These are phyloP conservation scores for Ustilago tritici DNA, from an alignment of 1,284 basidiomycete genomes.

Conservation along the genomic window DNA sequence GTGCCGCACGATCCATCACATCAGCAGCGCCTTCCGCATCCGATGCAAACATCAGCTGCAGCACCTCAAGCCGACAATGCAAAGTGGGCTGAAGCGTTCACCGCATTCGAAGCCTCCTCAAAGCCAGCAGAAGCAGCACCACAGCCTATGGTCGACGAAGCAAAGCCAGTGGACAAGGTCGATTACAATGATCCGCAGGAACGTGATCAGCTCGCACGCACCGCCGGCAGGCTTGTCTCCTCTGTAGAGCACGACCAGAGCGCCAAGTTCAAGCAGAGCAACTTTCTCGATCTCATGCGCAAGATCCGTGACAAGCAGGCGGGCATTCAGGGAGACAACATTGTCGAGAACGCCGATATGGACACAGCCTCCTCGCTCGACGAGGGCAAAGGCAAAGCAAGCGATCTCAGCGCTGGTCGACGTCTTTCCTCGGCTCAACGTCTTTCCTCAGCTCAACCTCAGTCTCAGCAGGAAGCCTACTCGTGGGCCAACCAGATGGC, in stretches of 20 bases:
- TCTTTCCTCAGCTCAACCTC: conserved; percentile 13
- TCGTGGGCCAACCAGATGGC: conserved; percentile 50
- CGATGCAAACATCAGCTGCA: conserved; percentile 14
- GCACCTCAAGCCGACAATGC: conserved; percentile 44
- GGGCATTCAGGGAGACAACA: conserved; percentile 83
- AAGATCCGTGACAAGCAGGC: conserved; percentile 84
- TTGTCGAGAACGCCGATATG: conserved; percentile 73
- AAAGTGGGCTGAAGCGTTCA: conserved; percentile 65
- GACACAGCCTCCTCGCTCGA: conserved; percentile 15
- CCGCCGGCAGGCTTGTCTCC: conserved; percentile 69
- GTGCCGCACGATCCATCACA: conserved; percentile 25
- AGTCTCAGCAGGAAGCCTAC: conserved; percentile 51
- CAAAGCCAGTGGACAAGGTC: conserved; percentile 14
- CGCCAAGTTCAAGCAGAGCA: conserved; percentile 87
- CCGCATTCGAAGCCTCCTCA: conserved; percentile 49
- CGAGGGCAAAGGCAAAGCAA: conserved; percentile 57
- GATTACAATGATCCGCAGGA: conserved; percentile 45
- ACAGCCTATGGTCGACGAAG: conserved; percentile 11
- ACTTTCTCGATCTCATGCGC: conserved; percentile 87
- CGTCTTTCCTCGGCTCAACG: conserved; percentile 4
- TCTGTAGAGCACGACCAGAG: conserved; percentile 74
- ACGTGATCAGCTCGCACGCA: conserved; percentile 69
- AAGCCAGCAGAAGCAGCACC: conserved; percentile 4
- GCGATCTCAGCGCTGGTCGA: conserved; percentile 10
- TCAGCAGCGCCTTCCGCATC: conserved; percentile 6